These are phyloP conservation scores for Camelina sativa DNA, from an alignment of 345 rosid genomes.

Conservation along the genomic window DNA sequence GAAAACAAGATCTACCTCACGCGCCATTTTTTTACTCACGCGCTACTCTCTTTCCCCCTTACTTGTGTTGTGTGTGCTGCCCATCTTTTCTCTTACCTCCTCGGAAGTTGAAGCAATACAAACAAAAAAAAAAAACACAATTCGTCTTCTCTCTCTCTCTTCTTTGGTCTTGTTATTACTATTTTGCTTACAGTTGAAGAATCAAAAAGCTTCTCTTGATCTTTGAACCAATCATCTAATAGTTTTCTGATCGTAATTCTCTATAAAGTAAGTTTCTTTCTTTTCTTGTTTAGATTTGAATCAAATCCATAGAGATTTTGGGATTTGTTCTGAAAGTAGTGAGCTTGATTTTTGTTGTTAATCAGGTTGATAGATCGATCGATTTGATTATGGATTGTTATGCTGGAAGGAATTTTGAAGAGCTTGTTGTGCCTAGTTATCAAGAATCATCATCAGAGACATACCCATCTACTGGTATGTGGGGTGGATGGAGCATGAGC, in stretches of 20 bases:
- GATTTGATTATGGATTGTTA: conserved; percentile 43
- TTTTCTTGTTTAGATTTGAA: not conserved
- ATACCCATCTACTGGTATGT: conserved; percentile 41
- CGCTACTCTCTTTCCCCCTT: conserved; percentile 17
- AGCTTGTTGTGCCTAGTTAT: conserved; percentile 39
- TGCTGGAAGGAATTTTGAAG: conserved; percentile 34
- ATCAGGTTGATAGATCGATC: conserved; percentile 31
- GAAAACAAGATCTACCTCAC: conserved; percentile 39
- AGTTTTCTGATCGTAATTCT: conserved; percentile 23
- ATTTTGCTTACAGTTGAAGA: conserved; percentile 27
- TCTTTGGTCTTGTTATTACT: conserved; percentile 21
- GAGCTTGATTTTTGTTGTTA: not conserved
- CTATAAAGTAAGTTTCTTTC: conserved; percentile 37
- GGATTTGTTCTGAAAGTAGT: conserved; percentile 27
- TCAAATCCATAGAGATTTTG: not conserved
- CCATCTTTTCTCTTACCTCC: conserved; percentile 39
- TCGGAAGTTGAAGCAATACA: conserved; percentile 41
- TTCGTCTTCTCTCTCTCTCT: conserved; percentile 19
- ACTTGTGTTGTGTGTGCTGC: conserved; percentile 17
- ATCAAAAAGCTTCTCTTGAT: conserved; percentile 6
- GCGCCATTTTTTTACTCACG: conserved; percentile 32
- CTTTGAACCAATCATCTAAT: not conserved
- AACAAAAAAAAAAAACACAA: not conserved
- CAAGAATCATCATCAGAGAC: conserved; percentile 44
- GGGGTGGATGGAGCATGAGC: conserved; percentile 46